Evolutionary conservation across 371 early-diverging fungal genomes (phyloP).

Genomic region (Rhizopus delemar): DNA sequence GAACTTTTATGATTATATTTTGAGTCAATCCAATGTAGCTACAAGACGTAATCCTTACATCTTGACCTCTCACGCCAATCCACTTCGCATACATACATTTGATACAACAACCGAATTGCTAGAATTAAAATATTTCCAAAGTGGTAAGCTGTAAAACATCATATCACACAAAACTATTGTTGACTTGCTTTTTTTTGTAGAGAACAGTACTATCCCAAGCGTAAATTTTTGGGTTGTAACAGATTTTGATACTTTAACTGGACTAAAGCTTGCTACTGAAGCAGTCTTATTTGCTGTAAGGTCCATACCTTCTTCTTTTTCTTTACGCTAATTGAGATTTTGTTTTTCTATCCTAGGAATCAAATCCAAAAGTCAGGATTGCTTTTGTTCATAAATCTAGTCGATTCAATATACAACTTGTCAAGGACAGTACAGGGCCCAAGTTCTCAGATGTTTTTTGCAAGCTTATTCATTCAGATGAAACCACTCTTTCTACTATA

Average conservation of each 20-base stretch:
- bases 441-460: conserved; percentile 15
- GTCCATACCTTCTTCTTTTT: neutral
- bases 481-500: neutral
- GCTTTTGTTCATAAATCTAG: conserved; percentile 48
- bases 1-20: conserved; percentile 68
- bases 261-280: conserved; percentile 50
- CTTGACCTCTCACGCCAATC: conserved; percentile 56
- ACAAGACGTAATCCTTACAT: conserved; percentile 67
- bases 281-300: conserved; percentile 49
- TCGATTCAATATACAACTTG: neutral
- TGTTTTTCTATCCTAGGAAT: conserved; percentile 17
- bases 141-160: conserved; percentile 8
- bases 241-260: conserved; percentile 56
- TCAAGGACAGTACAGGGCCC: conserved; percentile 5
- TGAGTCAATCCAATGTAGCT: conserved; percentile 61
- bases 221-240: conserved; percentile 55
- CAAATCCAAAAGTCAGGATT: conserved; percentile 40
- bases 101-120: conserved; percentile 3
- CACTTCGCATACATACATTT: conserved; percentile 43
- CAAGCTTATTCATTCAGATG: conserved; percentile 4
- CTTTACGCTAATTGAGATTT: neutral
- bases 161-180: neutral
- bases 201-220: conserved; percentile 17
- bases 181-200: conserved; percentile 8
- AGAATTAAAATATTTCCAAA: conserved; percentile 22